A percentile compares a stretch with the other conserved stretches of the same genome.
Evolutionary conservation across 2,329 filamentous ascomycete genomes (phyloP).

Genomic region (Dactylonectria macrodidyma): DNA sequence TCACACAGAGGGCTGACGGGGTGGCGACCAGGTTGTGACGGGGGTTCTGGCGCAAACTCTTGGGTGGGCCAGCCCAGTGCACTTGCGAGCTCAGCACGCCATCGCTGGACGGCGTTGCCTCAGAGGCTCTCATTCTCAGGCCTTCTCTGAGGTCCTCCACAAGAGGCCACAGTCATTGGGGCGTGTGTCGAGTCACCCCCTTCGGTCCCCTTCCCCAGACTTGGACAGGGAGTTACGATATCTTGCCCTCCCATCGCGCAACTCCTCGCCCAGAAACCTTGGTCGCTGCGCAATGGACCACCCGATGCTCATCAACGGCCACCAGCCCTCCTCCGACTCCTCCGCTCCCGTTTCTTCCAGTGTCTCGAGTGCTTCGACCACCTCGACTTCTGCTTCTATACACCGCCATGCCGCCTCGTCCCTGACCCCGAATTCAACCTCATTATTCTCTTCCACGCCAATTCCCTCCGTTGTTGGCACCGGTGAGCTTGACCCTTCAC

Average conservation of each 20-base stretch:
- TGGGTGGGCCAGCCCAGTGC: constrained; percentile 40
- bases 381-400: constrained; percentile 37
- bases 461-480: constrained; percentile 24
- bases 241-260: constrained; percentile 49
- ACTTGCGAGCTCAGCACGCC: constrained; percentile 47
- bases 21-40: constrained; percentile 35
- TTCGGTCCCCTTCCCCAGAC: constrained; percentile 38
- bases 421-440: constrained; percentile 5
- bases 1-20: constrained; percentile 33
- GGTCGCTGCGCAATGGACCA: constrained; percentile 46
- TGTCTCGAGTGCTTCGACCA: constrained; percentile 32
- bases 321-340: constrained; percentile 41
- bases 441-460: constrained; percentile 32
- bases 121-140: constrained; percentile 28
- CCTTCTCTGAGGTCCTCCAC: constrained; percentile 48
- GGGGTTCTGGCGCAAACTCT: constrained; percentile 40
- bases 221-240: constrained; percentile 46
- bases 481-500: constrained; percentile 19
- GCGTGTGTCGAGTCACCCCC: constrained; percentile 33
- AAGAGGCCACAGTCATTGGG: constrained; percentile 20
- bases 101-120: constrained; percentile 48
- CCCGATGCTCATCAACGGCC: constrained; percentile 46
- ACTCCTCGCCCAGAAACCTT: constrained; percentile 40
- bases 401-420: constrained; percentile 42
- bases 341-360: constrained; percentile 27